Conservation (phyloP, 768 basidiomycete genomes). For the Trametes cubensis region DNA sequence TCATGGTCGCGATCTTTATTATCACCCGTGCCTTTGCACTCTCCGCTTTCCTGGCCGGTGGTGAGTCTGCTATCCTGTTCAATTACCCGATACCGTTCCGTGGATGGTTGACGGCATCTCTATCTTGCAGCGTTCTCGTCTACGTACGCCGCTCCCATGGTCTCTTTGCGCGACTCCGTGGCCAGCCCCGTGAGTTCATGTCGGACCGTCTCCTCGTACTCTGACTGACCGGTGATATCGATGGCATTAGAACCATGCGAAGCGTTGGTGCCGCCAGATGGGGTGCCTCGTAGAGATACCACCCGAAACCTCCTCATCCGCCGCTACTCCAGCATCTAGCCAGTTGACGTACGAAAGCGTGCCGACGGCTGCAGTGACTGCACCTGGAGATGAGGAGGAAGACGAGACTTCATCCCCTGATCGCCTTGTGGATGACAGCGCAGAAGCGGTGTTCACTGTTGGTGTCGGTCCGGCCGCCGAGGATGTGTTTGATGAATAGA, state of each 20-base stretch:
- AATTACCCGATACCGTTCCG: not conserved
- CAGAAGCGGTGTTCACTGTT: too few relatives aligned
- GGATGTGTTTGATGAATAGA: too few relatives aligned
- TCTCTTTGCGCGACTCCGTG: too few relatives aligned
- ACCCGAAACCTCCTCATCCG: not conserved
- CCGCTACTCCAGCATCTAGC: not conserved
- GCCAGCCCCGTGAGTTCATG: too few relatives aligned
- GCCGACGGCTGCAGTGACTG: not conserved
- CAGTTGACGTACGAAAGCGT: not conserved
- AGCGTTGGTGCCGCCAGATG: constrained; percentile 7
- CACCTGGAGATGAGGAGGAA: too few relatives aligned
- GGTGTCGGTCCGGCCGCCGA: too few relatives aligned
- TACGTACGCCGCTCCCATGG: not conserved
- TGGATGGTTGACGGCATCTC: not conserved
- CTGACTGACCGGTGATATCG: too few relatives aligned
- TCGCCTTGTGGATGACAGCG: too few relatives aligned
- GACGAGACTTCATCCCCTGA: too few relatives aligned
- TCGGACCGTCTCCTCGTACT: too few relatives aligned
- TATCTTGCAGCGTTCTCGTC: not conserved
- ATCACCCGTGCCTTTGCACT: constrained; percentile 27
- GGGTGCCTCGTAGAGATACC: constrained; percentile 13
- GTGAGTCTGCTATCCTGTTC: not conserved
- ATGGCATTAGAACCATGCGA: not conserved
- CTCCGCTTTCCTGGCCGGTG: constrained; percentile 24
- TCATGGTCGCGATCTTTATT: constrained; percentile 23